Conservation (phyloP, 805 yeast species). For the Candida insectalens region DNA sequence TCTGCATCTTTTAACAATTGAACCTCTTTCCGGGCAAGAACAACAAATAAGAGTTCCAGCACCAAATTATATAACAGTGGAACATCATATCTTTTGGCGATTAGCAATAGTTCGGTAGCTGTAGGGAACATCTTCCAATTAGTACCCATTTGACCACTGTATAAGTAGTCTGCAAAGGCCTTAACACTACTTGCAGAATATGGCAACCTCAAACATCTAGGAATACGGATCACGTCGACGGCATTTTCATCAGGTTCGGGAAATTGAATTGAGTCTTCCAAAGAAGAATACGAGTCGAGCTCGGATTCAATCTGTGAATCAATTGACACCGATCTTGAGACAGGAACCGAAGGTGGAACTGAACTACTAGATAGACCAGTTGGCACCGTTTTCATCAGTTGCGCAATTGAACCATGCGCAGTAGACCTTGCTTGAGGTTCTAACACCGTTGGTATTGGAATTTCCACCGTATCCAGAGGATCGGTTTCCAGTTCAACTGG, state of each 20-base stretch:
- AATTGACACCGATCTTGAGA: too few species aligned
- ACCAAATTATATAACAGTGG: conserved; percentile 65
- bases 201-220: conserved; percentile 62
- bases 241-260: not conserved
- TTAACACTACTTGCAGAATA: conserved; percentile 49
- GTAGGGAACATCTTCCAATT: conserved; percentile 68
- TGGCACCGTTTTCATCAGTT: too few species aligned
- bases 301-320: not conserved
- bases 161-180: conserved; percentile 64
- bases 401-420: too few species aligned
- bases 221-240: conserved; percentile 23
- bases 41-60: conserved; percentile 58
- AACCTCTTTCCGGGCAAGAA: conserved; percentile 59
- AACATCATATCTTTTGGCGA: conserved; percentile 57
- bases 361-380: not conserved
- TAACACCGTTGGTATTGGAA: too few species aligned
- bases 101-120: conserved; percentile 49
- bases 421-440: too few species aligned
- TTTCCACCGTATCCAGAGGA: too few species aligned
- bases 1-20: conserved; percentile 10
- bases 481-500: too few species aligned
- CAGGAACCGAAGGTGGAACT: not conserved
- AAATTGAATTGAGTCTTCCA: not conserved
- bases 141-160: conserved; percentile 72
- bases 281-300: not conserved